Evolutionary conservation across 2,329 filamentous ascomycete genomes (phyloP), one percentile per base, ranked within the genome.

Genomic region (Penicillium sp.): DNA sequence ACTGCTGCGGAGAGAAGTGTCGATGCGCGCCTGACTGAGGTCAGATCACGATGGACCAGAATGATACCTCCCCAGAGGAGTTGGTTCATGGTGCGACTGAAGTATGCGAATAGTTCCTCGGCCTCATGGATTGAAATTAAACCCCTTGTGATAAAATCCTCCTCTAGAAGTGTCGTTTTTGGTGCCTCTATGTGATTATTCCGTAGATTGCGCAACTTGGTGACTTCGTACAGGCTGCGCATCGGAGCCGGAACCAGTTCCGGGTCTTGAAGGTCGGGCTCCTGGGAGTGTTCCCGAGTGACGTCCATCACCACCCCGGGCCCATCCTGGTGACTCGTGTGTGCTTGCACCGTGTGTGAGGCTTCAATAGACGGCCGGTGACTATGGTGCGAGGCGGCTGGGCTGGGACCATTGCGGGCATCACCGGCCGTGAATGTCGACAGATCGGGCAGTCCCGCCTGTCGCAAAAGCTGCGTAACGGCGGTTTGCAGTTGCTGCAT

Each of bases 1-100:
- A 83, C 80, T 0, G 80, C 79, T 0, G 78, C 80, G 0, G 82
- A 79, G 9, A 86, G 70, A 1, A 84, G 70, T 0, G 80, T 76
- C 2, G 82, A 85, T 13, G 76, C 77, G 15, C 79, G 77, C 13
- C 84, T 78, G 8, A 85, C 71, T 6, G 77, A 79, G 0, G 77
- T 76, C 1, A 84, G 67, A 5, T 78, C 76, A 37, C 71, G 70
- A 54, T 82, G 80, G 6, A 78, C 76, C 15, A 80, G 71, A 15
- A 79, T 76, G 20, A 80, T 79, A 3, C 75, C 74, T 50, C 80
- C 78, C 77, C 78, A 83, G 51, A 82, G 71, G 46, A 78, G 74
- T 44, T 77, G 73, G 55, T 82, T 80, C 50, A 82, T 75, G 0
- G 75, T 76, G 40, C 78, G 73, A 39, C 75, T 76, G 56, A 81